A percentile compares a stretch with the other conserved stretches of the same genome.
phyloP scores from a whole-genome alignment of 2,329 filamentous ascomycete genomes.

The Chaetomium sp. region DNA sequence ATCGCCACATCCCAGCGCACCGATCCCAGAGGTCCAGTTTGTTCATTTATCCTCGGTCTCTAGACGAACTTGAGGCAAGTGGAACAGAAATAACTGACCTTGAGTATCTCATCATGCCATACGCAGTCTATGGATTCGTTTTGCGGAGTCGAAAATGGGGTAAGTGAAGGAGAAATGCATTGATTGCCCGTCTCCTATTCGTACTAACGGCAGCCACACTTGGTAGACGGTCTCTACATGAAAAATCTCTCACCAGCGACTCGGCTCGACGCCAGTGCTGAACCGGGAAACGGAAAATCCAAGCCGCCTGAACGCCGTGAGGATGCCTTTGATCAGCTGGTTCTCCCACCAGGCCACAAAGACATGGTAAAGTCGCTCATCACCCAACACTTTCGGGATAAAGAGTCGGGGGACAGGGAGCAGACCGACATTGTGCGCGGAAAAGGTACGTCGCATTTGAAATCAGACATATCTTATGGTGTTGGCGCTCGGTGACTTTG shows the following conservation, averaged over 20 bases:
- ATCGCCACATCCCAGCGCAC: too few species aligned
- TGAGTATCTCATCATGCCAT: background rate
- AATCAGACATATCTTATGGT: too few species aligned
- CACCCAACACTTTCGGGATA: slow-evolving; percentile 37
- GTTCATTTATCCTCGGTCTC: too few species aligned
- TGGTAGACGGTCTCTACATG: too few species aligned
- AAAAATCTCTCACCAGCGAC: background rate
- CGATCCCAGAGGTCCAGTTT: too few species aligned
- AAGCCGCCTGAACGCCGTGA: too few species aligned
- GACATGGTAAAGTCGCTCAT: slow-evolving; percentile 39
- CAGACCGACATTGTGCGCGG: background rate
- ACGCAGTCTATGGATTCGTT: background rate
- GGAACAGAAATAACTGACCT: slow-evolving; percentile 4
- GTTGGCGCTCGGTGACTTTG: too few species aligned
- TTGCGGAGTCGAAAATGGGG: background rate
- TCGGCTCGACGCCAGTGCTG: background rate
- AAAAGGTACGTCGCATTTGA: slow-evolving; percentile 32
- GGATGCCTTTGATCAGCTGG: background rate
- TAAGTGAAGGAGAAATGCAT: background rate
- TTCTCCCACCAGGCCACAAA: slow-evolving; percentile 30
- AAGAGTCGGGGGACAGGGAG: too few species aligned
- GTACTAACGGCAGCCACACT: too few species aligned
- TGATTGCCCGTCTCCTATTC: too few species aligned
- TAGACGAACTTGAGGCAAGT: too few species aligned
- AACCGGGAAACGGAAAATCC: too few species aligned